Evolutionary conservation across 192 early-diverging fungal genomes (phyloP).

Genomic region (Coemansia sp.): DNA sequence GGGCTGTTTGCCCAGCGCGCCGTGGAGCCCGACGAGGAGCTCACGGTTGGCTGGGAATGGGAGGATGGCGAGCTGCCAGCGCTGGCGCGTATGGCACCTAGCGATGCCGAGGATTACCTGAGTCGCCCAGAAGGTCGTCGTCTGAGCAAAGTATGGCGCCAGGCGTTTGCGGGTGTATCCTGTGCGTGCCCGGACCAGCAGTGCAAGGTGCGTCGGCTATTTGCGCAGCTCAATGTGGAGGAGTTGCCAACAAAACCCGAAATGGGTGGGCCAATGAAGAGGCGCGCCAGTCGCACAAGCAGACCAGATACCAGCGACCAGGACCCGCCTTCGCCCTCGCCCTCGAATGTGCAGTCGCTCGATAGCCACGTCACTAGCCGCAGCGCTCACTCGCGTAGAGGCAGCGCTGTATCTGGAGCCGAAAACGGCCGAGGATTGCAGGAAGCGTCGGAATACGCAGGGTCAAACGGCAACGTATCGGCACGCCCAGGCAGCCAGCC

Average conservation of each 20-base stretch:
- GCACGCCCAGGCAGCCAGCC: not conserved
- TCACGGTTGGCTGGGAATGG: constrained; percentile 76
- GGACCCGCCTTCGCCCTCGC: constrained; percentile 5
- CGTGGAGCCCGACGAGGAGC: constrained; percentile 64
- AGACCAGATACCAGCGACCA: constrained; percentile 8
- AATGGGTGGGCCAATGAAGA: constrained; percentile 10
- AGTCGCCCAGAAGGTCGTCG: constrained; percentile 48
- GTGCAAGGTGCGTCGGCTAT: constrained; percentile 41
- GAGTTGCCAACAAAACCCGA: constrained; percentile 18
- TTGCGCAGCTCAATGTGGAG: constrained; percentile 50
- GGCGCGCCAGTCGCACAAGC: constrained; percentile 27
- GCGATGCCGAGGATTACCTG: constrained; percentile 47
- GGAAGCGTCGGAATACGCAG: not conserved
- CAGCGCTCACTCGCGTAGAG: constrained; percentile 23
- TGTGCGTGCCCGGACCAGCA: constrained; percentile 36
- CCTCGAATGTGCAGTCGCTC: constrained; percentile 15
- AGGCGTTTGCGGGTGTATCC: constrained; percentile 46
- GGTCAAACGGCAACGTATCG: constrained; percentile 5
- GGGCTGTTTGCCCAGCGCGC: constrained; percentile 64
- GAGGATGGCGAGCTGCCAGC: constrained; percentile 53
- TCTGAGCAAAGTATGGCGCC: constrained; percentile 56
- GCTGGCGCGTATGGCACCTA: constrained; percentile 30
- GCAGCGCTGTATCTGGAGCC: constrained; percentile 5
- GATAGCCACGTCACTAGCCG: constrained; percentile 4
- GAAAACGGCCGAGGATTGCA: constrained; percentile 1